These are phyloP conservation scores for Lentithecium fluviatile DNA, from an alignment of 495 filamentous ascomycete species.

Conservation along the genomic window DNA sequence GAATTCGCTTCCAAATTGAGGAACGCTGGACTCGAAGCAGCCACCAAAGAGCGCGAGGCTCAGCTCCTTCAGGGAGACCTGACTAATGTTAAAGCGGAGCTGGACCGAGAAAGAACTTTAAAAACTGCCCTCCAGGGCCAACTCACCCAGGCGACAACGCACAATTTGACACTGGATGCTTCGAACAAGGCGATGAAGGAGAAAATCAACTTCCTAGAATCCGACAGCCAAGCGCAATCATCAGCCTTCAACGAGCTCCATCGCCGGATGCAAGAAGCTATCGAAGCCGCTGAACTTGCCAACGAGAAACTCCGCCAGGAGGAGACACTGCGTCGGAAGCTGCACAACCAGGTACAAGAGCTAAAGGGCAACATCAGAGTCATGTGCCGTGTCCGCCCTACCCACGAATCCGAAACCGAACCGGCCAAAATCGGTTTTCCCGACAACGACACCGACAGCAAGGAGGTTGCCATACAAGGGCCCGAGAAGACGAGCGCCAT, in stretches of 20 bases:
- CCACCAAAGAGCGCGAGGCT: conserved; percentile 58
- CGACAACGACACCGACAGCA: conserved; percentile 69
- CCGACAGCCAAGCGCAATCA: conserved; percentile 80
- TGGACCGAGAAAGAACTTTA: conserved; percentile 53
- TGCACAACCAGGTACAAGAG: conserved; percentile 97
- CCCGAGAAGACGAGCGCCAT: conserved; percentile 80
- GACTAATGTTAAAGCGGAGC: conserved; percentile 47
- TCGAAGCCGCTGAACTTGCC: conserved; percentile 62
- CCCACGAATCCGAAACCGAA: conserved; percentile 55
- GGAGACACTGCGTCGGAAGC: conserved; percentile 83
- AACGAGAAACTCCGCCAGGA: conserved; percentile 85
- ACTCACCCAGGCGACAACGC: conserved; percentile 61
- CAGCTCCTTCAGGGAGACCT: conserved; percentile 59
- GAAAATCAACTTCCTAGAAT: conserved; percentile 83
- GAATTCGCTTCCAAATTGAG: conserved; percentile 63
- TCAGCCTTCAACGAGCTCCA: conserved; percentile 75
- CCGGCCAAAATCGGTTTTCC: conserved; percentile 72
- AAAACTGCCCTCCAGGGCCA: conserved; percentile 59
- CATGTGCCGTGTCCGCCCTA: conserved; percentile 93
- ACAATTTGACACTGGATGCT: conserved; percentile 67
- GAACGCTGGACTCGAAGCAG: conserved; percentile 60
- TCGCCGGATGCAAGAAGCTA: conserved; percentile 71
- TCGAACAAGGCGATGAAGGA: conserved; percentile 70
- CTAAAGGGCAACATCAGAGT: conserved; percentile 99
- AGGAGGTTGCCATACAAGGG: conserved; percentile 81